Evolutionary conservation across 2,329 filamentous ascomycete species (phyloP), one percentile per base, ranked within the genome.

Genomic region (Claviceps paspali): DNA sequence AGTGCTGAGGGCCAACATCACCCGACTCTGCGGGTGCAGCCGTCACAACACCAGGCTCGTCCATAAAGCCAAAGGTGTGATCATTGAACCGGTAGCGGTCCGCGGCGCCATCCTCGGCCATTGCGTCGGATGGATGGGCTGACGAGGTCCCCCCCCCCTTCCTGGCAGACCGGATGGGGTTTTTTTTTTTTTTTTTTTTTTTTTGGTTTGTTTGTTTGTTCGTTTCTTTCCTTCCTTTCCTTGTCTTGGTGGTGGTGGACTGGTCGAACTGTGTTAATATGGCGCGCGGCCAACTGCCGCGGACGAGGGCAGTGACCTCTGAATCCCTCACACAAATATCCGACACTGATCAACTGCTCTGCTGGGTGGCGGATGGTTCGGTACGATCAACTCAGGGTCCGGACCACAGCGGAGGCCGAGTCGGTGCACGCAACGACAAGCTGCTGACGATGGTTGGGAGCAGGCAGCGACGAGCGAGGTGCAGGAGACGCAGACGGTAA

Each of bases 31-130:
- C 44, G 38, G 53, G 55, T 50, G 52, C 48, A 41, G 50, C 46
- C 27, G 49, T 41, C 34, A 43, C 36, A 18, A 46, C 49, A 33
- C 51, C 48, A 43, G 49, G 49, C 45, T 57, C 52, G 46, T 54
- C 54, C 42, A 60, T 50, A 45, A 60, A 60, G 42, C 46, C 53
- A 39, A 59, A 51, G 46, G 55, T 56, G 38, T 58, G 50, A 48
- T 63, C 62, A 39, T 65, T 62, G 45, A 66, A 57, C 51, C 61
- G 61, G 48, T 59, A 66, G 51, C 56, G 56, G 46, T 47, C 48
- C 43, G 57, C 47, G 45, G 54, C 50, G 46, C 61, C 60, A 47
- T 60, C 55, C 51, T 61, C 55, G 41, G 57, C 52, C 60, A 63
- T 62, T 45, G 45, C 45, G 47, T 44, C 46, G 49, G 38, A n/a